Conservation (phyloP, 306 rosid species). For the Luffa aegyptiaca region DNA sequence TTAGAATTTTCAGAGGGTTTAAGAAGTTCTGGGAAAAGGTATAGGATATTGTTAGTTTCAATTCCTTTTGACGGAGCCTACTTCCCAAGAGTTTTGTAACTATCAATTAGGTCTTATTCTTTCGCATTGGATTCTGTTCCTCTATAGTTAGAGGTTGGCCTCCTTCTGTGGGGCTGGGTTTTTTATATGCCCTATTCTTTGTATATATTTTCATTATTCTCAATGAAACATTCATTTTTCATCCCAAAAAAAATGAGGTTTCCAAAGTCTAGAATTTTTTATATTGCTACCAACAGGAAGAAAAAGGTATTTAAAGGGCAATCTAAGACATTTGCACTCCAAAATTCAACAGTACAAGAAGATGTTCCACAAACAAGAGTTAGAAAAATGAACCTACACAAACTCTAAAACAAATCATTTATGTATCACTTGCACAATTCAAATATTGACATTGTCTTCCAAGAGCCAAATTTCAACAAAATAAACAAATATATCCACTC, state of each 20-base stretch:
- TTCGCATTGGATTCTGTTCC: neutral
- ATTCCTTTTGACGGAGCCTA: neutral
- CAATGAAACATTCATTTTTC: neutral
- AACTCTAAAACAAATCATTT: neutral
- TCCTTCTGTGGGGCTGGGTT: neutral
- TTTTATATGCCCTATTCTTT: neutral
- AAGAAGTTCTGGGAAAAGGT: neutral
- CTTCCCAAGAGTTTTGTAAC: neutral
- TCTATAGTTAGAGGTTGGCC: neutral
- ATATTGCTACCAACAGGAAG: neutral
- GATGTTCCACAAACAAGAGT: neutral
- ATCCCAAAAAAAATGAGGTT: neutral
- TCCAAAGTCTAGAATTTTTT: neutral
- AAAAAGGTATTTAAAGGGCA: neutral
- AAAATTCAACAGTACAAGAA: neutral
- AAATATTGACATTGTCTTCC: neutral
- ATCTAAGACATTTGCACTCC: neutral
- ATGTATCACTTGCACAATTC: neutral
- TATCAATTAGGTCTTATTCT: neutral
- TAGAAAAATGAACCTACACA: neutral
- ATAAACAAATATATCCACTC: neutral
- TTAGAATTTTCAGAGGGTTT: neutral
- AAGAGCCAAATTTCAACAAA: neutral
- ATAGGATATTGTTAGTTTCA: neutral
- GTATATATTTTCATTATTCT: neutral